phyloP scores from a whole-genome alignment of 805 yeast species.

The Saccharomycopsis schoenii region DNA sequence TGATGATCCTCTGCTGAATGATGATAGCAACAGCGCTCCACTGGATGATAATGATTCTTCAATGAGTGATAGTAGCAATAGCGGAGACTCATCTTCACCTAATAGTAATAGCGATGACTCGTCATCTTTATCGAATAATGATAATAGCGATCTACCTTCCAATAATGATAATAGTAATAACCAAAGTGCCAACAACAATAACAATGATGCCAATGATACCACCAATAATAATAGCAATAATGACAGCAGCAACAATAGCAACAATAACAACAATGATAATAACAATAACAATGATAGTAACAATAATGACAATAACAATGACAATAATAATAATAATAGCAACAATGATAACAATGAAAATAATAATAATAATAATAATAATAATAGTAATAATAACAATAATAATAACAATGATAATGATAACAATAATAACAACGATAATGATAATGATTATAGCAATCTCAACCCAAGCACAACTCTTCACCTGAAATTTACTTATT shows the following conservation, averaged over 20 bases:
- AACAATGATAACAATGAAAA: not conserved
- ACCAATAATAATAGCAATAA: not conserved
- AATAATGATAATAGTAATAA: not conserved
- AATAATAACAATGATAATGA: not conserved
- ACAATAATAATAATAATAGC: not conserved
- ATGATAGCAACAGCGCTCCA: not conserved
- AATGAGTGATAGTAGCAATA: not conserved
- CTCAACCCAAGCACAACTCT: not conserved
- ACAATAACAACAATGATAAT: not conserved
- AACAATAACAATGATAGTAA: not conserved
- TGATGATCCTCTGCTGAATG: not conserved
- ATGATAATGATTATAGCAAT: not conserved
- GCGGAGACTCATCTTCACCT: not conserved
- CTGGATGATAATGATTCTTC: not conserved
- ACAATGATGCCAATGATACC: not conserved
- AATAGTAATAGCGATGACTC: not conserved
- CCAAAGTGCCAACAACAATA: not conserved
- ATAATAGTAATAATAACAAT: not conserved
- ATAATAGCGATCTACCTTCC: not conserved
- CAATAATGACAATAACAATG: not conserved
- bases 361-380: not conserved
- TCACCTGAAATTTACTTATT: not conserved
- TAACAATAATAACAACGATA: not conserved
- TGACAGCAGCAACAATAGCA: not conserved
- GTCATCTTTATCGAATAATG: not conserved